These are phyloP conservation scores for Diplodia scrobiculata DNA, from an alignment of 2,329 filamentous ascomycete species.

Conservation along the genomic window DNA sequence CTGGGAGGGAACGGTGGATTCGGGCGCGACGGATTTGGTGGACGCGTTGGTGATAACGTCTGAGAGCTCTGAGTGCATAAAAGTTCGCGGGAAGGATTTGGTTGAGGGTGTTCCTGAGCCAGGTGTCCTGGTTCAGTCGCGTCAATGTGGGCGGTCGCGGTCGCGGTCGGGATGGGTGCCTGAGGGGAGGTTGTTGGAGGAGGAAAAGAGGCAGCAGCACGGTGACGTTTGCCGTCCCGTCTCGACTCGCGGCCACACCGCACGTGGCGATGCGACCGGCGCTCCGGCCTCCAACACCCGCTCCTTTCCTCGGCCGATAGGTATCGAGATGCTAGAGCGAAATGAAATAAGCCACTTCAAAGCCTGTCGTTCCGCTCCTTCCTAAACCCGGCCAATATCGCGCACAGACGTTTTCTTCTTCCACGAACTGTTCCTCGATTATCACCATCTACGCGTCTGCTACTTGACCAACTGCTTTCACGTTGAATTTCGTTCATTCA, in stretches of 20 bases:
- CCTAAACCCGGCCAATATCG: neutral
- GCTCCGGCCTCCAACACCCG: neutral
- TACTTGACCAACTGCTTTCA: neutral
- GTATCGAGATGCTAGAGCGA: neutral
- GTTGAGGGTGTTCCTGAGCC: constrained; percentile 27
- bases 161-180: constrained; percentile 1
- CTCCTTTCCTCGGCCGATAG: neutral
- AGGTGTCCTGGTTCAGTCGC: constrained; percentile 29
- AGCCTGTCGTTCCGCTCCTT: neutral
- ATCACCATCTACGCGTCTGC: neutral
- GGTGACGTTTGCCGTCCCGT: constrained; percentile 18
- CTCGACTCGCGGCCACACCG: constrained; percentile 1
- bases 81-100: constrained; percentile 45
- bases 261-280: constrained; percentile 13
- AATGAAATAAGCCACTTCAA: neutral
- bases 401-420: neutral
- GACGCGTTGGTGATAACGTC: constrained; percentile 53
- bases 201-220: neutral
- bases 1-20: constrained; percentile 52
- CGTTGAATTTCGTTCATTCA: too few species aligned
- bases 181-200: neutral
- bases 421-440: neutral
- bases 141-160: neutral
- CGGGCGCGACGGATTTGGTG: constrained; percentile 44
- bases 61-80: constrained; percentile 66